Percentiles rank a stretch among this genome's conserved stretches.
These are phyloP conservation scores for Penicillium canariense DNA, from an alignment of 495 filamentous ascomycete species.

Conservation along the genomic window DNA sequence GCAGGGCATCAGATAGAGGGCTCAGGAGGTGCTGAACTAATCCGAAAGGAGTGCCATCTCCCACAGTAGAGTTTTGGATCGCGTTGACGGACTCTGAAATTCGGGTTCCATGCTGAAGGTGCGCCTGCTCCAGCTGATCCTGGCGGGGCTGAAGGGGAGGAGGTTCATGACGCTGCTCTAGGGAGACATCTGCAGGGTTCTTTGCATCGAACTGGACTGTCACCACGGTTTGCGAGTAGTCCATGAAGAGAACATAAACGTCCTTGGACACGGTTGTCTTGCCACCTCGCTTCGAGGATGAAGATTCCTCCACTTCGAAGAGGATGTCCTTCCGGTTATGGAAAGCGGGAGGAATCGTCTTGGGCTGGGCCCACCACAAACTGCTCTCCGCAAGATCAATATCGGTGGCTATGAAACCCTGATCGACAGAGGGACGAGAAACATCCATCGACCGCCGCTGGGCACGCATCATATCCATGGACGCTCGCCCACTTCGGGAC, in stretches of 20 bases:
- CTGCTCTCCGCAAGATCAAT: conserved; percentile 70
- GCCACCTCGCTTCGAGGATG: conserved; percentile 62
- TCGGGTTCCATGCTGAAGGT: conserved; percentile 69
- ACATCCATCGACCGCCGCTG: conserved; percentile 73
- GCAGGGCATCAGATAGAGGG: conserved; percentile 68
- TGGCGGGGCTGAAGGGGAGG: conserved; percentile 84
- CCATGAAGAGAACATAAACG: conserved; percentile 82
- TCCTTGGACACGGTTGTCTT: conserved; percentile 71
- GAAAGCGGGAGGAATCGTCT: conserved; percentile 72
- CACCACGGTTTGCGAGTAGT: conserved; percentile 94
- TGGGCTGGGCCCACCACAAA: conserved; percentile 79
- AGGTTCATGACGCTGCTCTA: conserved; percentile 85
- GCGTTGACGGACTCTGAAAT: conserved; percentile 65
- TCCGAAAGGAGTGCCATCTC: conserved; percentile 75
- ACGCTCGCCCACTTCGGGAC: conserved; percentile 54
- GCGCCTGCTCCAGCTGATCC: conserved; percentile 86
- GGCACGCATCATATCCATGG: conserved; percentile 63
- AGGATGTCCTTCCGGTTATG: conserved; percentile 82
- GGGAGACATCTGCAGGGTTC: conserved; percentile 63
- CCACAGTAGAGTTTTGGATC: conserved; percentile 75
- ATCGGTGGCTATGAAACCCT: conserved; percentile 80
- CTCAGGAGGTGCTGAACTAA: conserved; percentile 76
- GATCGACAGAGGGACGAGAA: conserved; percentile 63
- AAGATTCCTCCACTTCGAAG: conserved; percentile 77
- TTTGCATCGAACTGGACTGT: conserved; percentile 74